Evolutionary conservation across 352 stramenopile species (phyloP), one percentile per base, ranked within the genome.

Genomic region (Globisporangium recalcitrans): DNA sequence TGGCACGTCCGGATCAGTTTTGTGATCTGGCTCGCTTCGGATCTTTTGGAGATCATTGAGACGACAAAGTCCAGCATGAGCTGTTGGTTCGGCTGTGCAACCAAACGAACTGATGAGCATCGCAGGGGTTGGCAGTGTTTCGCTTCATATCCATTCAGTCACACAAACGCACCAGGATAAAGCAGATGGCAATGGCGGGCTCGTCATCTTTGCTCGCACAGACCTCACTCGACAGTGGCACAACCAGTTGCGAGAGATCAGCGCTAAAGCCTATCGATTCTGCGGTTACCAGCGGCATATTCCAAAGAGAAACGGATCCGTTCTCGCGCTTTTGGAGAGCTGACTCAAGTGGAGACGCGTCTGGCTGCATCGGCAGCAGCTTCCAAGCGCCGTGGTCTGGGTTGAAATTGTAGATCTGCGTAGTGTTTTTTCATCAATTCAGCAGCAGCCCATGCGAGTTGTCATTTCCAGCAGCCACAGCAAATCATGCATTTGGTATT

Each of bases 361-460:
- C 52, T 9, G 67, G 65, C 1, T 53, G 42, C 48, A 65, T 71
- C 4, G 64, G 55, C 0, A 88, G 57, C 5, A 68, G 31, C 51
- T 77, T 85, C 78, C 80, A 87, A 0, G 65, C 26, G 9, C 77
- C 78, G 24, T 86, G 75, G 36, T 81, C 77, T 1, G 77, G 78
- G 0, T 73, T 90, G 46, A 87, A 90, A 67, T 90, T 77, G 65
- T 85, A 88, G 38, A 90, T 81, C 80, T 90, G 66, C 11, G 34
- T 8, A 63, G 10, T n/a, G 52, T 21, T 31, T 38, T 38, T 24
- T 32, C 7, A n/a, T 31, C 26, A 62, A n/a, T 44, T 26, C n/a
- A 6, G 61, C 19, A 6, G 61, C 19, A 38, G 26, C 10, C 14
- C 36, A 7, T 9, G 29, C 19, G 4, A 11, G 32, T 54, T 7